Conservation (phyloP, 257 asterid genomes). For the Solanum tarijense region DNA sequence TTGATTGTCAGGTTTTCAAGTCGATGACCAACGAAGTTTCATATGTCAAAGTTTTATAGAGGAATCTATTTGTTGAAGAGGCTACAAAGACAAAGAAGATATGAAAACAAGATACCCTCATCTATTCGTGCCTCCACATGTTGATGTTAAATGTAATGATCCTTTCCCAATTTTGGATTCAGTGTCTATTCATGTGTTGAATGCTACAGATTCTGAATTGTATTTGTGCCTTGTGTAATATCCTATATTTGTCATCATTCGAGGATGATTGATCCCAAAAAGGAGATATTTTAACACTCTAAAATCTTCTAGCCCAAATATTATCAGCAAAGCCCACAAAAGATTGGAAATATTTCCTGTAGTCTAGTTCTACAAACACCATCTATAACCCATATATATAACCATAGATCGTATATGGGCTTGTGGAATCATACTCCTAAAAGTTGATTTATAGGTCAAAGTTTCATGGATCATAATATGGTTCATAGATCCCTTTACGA, state of each 20-base stretch:
- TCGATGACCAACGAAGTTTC: neutral
- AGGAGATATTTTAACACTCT: neutral
- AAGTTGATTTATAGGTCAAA: neutral
- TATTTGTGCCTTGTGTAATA: neutral
- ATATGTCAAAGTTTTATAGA: neutral
- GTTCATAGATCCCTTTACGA: neutral
- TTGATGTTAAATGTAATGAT: neutral
- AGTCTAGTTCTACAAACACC: neutral
- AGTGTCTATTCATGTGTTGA: neutral
- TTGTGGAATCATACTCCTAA: neutral
- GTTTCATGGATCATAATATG: too few species aligned
- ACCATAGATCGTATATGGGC: neutral
- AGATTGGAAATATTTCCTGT: neutral
- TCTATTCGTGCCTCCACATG: neutral
- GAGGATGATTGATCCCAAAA: neutral
- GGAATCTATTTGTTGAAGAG: neutral
- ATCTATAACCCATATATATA: neutral
- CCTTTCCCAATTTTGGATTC: neutral
- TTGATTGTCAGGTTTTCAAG: neutral
- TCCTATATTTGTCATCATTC: neutral
- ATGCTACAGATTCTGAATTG: neutral
- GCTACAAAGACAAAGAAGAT: neutral
- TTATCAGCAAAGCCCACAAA: neutral
- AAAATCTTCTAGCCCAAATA: too few species aligned
- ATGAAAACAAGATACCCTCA: neutral